A percentile compares a stretch with the other conserved stretches of the same genome.
Conservation (phyloP, 2,329 filamentous ascomycete species). For the Apiospora phragmitis region DNA sequence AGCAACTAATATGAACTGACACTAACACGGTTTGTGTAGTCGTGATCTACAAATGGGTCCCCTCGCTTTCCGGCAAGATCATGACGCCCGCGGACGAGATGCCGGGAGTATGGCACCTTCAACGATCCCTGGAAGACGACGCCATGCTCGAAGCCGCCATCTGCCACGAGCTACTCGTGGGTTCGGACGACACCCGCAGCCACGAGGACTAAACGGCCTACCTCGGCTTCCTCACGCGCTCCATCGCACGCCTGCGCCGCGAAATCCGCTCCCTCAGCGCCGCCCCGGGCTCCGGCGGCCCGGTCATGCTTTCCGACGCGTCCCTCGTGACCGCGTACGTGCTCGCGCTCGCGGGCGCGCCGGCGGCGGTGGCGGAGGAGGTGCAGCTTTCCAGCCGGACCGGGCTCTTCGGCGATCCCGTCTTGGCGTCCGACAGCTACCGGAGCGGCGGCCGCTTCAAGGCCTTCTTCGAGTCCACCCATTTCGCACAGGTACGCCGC, state of each 20-base stretch:
- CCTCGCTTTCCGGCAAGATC: background rate
- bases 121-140: background rate
- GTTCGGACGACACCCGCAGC: background rate
- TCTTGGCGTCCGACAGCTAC: background rate
- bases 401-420: background rate
- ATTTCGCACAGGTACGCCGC: background rate
- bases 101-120: background rate
- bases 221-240: background rate
- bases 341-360: background rate
- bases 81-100: background rate
- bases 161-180: background rate
- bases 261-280: background rate
- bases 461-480: background rate
- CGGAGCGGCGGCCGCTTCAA: background rate
- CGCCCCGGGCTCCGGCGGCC: background rate
- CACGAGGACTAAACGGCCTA: background rate
- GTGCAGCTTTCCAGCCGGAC: no score
- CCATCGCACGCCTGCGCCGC: background rate
- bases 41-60: background rate
- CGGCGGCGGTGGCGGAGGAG: background rate
- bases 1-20: background rate
- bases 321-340: background rate
- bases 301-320: background rate
- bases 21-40: background rate
- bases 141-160: background rate